Conservation (phyloP, 1,284 basidiomycete genomes). For the Mycocalia duriaeana region DNA sequence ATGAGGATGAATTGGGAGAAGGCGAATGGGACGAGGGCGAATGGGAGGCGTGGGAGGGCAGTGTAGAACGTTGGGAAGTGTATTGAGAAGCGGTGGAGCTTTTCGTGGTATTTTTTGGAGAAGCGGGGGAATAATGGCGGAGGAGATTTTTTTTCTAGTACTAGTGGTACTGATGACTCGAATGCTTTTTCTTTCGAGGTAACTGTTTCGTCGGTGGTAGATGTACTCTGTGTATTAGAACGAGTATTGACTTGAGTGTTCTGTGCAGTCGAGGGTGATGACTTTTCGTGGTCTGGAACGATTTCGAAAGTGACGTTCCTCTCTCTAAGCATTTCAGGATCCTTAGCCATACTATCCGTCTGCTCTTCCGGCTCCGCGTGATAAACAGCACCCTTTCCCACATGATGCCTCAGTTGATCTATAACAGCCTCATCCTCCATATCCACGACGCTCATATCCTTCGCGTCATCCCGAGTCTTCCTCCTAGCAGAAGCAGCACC, state of each 20-base stretch:
- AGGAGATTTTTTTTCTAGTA: no score
- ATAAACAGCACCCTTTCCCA: no score
- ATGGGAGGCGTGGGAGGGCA: conserved; percentile 69
- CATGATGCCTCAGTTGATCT: conserved; percentile 7
- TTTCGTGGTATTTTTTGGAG: conserved; percentile 3
- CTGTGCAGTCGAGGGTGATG: background rate
- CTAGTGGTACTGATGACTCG: background rate
- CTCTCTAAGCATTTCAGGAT: background rate
- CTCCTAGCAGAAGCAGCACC: conserved; percentile 4
- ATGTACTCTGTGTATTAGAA: conserved; percentile 10
- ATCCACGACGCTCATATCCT: conserved; percentile 8
- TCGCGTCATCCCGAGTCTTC: conserved; percentile 9
- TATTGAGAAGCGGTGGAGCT: conserved; percentile 15
- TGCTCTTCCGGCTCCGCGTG: no score
- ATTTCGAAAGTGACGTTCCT: conserved; percentile 5
- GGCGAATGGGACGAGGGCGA: conserved; percentile 85
- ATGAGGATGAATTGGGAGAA: conserved; percentile 96
- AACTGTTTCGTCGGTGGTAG: background rate
- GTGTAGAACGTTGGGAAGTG: conserved; percentile 75
- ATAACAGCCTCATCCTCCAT: conserved; percentile 12
- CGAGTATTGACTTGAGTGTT: conserved; percentile 10
- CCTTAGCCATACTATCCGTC: background rate
- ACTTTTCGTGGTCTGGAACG: background rate
- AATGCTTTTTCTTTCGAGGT: background rate
- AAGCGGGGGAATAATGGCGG: background rate